Evolutionary conservation across 1,284 basidiomycete genomes (phyloP).

Genomic region (Cutaneotrichosporon dermatis): DNA sequence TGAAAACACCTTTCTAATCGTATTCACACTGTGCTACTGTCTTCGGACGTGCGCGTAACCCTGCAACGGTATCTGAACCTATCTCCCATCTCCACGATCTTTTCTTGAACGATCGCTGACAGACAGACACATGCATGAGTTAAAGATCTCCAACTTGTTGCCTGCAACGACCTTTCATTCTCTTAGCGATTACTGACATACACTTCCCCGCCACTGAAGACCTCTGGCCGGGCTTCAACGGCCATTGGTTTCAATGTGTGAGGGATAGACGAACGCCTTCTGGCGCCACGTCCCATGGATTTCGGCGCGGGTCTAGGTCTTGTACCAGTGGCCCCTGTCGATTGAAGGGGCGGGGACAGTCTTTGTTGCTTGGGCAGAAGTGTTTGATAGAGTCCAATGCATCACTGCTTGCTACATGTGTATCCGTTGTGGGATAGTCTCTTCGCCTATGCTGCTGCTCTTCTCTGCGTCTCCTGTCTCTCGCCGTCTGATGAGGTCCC

Average conservation of each 20-base stretch:
- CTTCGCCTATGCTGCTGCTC: background rate
- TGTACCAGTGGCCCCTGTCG: constrained; percentile 27
- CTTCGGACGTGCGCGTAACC: constrained; percentile 41
- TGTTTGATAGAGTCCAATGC: background rate
- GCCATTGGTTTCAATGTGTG: constrained; percentile 33
- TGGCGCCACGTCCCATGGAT: constrained; percentile 36
- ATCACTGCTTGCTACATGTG: background rate
- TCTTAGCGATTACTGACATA: no score
- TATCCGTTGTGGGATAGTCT: background rate
- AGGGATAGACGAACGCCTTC: constrained; percentile 28
- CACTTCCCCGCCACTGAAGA: constrained; percentile 39
- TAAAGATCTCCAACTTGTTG: background rate
- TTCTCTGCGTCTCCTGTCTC: background rate
- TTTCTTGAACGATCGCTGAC: constrained; percentile 8
- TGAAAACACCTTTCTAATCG: constrained; percentile 48
- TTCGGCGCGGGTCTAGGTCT: constrained; percentile 32
- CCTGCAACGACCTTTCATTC: background rate
- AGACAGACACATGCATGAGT: constrained; percentile 13
- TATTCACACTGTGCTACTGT: constrained; percentile 49
- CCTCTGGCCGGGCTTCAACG: constrained; percentile 27
- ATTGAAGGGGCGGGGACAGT: constrained; percentile 38
- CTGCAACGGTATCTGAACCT: constrained; percentile 49
- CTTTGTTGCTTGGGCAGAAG: no score
- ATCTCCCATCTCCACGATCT: background rate
- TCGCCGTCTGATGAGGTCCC: background rate